Percentiles rank a stretch among this genome's conserved stretches.
Evolutionary conservation across 768 basidiomycete species (phyloP).

Genomic region (Lactarius pseudohatsudake): DNA sequence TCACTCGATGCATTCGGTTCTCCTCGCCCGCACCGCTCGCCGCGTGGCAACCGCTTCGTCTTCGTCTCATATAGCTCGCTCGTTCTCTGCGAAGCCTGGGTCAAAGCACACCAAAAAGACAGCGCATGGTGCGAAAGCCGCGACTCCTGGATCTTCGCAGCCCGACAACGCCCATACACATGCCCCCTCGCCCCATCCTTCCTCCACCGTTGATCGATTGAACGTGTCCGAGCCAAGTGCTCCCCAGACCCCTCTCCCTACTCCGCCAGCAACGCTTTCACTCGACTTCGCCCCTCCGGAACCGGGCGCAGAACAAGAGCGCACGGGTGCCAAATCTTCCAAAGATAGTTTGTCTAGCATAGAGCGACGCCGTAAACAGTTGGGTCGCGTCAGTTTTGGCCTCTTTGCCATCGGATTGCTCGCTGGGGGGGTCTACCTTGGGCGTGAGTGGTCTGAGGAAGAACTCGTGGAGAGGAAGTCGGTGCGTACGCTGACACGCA

Average conservation of each 20-base stretch:
- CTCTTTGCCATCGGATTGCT: slow-evolving; percentile 57
- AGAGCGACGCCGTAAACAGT: slow-evolving; percentile 63
- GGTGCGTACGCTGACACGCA: slow-evolving; percentile 42
- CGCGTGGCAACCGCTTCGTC: slow-evolving; percentile 4
- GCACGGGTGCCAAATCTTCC: slow-evolving; percentile 77
- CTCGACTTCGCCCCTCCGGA: slow-evolving; percentile 61
- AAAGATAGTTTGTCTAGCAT: slow-evolving; percentile 76
- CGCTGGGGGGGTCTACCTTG: slow-evolving; percentile 61
- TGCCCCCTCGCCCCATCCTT: neutral
- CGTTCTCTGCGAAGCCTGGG: slow-evolving; percentile 4
- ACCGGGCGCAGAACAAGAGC: slow-evolving; percentile 42
- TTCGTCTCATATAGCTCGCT: neutral
- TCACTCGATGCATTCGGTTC: slow-evolving; percentile 16
- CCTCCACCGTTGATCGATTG: slow-evolving; percentile 10
- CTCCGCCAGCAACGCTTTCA: slow-evolving; percentile 30
- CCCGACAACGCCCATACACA: slow-evolving; percentile 6
- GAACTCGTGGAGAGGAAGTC: slow-evolving; percentile 65
- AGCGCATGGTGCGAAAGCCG: neutral
- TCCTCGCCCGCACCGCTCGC: slow-evolving; percentile 16
- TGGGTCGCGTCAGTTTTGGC: slow-evolving; percentile 55
- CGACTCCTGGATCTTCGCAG: slow-evolving; percentile 7
- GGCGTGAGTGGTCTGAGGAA: slow-evolving; percentile 74
- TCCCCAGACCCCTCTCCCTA: slow-evolving; percentile 39
- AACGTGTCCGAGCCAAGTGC: slow-evolving; percentile 3
- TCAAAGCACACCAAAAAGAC: slow-evolving; percentile 13